Conservation (phyloP, 2,329 filamentous ascomycete genomes). For the Mycosphaerelloides madeirae region DNA sequence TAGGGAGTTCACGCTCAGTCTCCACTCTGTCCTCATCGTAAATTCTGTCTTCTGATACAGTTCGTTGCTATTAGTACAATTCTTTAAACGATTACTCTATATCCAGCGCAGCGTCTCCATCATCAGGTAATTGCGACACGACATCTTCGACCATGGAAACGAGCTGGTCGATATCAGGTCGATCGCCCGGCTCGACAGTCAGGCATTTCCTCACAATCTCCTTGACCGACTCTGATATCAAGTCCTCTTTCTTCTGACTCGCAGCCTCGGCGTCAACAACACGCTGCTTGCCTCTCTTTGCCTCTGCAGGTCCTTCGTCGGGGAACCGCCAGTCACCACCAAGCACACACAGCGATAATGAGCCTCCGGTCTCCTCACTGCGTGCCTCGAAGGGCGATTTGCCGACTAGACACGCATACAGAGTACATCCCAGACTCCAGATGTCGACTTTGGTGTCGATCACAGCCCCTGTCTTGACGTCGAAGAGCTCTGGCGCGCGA, state of each 20-base stretch:
- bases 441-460: conserved; percentile 98
- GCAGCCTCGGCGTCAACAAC: conserved; percentile 28
- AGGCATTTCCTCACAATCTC: conserved; percentile 85
- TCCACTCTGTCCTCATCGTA: too few relatives aligned
- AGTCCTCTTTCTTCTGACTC: conserved; percentile 40
- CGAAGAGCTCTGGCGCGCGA: conserved; percentile 93
- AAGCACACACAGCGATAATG: conserved; percentile 83
- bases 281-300: conserved; percentile 52
- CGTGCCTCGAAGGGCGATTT: conserved; percentile 96
- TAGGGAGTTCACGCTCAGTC: too few relatives aligned
- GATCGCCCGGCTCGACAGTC: conserved; percentile 76
- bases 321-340: conserved; percentile 96
- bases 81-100: conserved; percentile 20
- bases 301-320: conserved; percentile 67
- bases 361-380: conserved; percentile 92
- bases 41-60: not conserved
- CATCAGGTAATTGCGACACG: conserved; percentile 58
- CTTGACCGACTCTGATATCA: conserved; percentile 76
- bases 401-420: conserved; percentile 93
- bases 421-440: conserved; percentile 95
- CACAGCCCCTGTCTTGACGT: conserved; percentile 86
- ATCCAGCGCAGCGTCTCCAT: conserved; percentile 39
- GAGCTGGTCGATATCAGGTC: conserved; percentile 81
- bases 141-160: conserved; percentile 73
- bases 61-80: not conserved